phyloP scores from a whole-genome alignment of 768 basidiomycete species.

The Podaxis sp. region DNA sequence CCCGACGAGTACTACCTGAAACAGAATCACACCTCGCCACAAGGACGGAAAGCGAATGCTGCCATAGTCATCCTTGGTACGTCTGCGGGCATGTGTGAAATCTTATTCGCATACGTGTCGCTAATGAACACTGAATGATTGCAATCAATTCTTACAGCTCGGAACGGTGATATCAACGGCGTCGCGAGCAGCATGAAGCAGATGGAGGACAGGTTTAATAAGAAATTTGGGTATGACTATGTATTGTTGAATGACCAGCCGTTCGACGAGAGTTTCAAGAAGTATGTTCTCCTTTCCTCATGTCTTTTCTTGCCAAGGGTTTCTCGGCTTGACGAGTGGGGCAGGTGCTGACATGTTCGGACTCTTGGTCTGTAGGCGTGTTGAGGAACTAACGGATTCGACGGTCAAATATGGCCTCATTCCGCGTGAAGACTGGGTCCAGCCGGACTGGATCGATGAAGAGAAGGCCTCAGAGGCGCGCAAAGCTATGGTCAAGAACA shows the following conservation, averaged over 20 bases:
- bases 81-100: slow-evolving; percentile 5
- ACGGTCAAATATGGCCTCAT: slow-evolving; percentile 76
- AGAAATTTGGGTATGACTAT: slow-evolving; percentile 79
- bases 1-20: slow-evolving; percentile 54
- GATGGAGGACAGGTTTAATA: slow-evolving; percentile 90
- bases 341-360: background rate
- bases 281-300: slow-evolving; percentile 28
- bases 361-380: slow-evolving; percentile 34
- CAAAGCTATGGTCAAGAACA: slow-evolving; percentile 63
- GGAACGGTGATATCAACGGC: slow-evolving; percentile 56
- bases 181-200: slow-evolving; percentile 65
- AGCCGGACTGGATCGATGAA: slow-evolving; percentile 81
- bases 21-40: slow-evolving; percentile 29
- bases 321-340: background rate
- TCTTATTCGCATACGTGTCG: background rate
- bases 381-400: slow-evolving; percentile 55
- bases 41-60: slow-evolving; percentile 72
- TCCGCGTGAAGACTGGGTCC: slow-evolving; percentile 71
- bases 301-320: background rate
- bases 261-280: slow-evolving; percentile 71
- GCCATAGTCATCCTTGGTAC: slow-evolving; percentile 73
- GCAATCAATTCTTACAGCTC: slow-evolving; percentile 29
- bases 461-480: slow-evolving; percentile 57
- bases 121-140: background rate
- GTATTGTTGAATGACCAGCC: slow-evolving; percentile 82